Base-by-base conservation (phyloP, 768 basidiomycete genomes). In the Termitomyces sp. region DNA sequence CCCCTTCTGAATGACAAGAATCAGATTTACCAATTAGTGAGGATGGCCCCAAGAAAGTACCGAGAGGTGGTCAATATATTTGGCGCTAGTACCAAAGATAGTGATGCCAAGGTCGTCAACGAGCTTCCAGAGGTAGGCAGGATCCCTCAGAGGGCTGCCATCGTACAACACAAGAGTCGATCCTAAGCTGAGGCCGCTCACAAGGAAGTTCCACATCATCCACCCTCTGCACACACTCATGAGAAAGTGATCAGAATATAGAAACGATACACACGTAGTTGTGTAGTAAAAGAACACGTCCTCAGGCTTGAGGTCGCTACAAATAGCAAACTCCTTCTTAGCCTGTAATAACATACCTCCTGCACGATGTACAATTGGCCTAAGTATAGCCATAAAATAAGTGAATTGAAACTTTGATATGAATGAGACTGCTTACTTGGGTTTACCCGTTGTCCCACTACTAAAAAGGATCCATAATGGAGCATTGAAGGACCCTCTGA, bases 141-240 rank as follows among this genome's bases (percentile, higher is more conserved):
- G 86, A 49, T 87, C 83, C 60, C 82, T 79, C 48, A 93, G 74
- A 3, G 91, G 91, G 61, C 87, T 90, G 30, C 91, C 91, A 68
- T 93, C 91, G 71, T 88, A 93, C 50, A 91, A 72, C 34, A 93
- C 84, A 13, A 92, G 76, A 4, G 86, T 88, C 62, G 85, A 86
- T 43, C 89, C 89, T 14, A 83, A 68, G 43, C 79, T 78, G 12
- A 93, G 77, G 9, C 82, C 85, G 54, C 82, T 81, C 32, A 88
- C 77, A 36, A 92, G 83, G 70, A 90, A 92, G 67, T 92, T 92
- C 85, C 87, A 93, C 91, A 93, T 92, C 90, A 93, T 93, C 91
- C 90, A 91, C 45, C 88, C 88, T 18, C 88, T 91, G 63, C 8
- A 53, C 20, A 43, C 20, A 1, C 20, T 42, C 63, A 63, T 59